phyloP scores from a whole-genome alignment of 257 asterid species.

The Linderniella brevidens region DNA sequence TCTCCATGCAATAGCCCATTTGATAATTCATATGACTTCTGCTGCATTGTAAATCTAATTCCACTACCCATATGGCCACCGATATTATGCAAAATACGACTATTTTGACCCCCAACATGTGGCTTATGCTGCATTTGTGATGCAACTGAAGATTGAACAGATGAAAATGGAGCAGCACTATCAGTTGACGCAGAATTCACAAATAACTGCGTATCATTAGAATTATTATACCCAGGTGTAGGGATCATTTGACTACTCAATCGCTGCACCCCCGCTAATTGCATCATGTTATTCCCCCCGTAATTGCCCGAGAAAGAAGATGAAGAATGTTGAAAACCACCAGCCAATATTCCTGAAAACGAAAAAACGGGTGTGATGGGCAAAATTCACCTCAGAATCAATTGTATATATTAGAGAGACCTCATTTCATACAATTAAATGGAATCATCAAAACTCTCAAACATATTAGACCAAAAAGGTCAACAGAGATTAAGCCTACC shows the following conservation, averaged over 20 bases:
- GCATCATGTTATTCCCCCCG: slow-evolving; percentile 24
- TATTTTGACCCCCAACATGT: slow-evolving; percentile 58
- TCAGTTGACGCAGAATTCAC: slow-evolving; percentile 41
- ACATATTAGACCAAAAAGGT: too few relatives aligned
- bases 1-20: slow-evolving; percentile 45
- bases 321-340: slow-evolving; percentile 58
- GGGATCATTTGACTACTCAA: slow-evolving; percentile 93
- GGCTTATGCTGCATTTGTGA: slow-evolving; percentile 76
- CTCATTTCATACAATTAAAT: too few relatives aligned
- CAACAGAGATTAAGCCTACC: slow-evolving; percentile 5
- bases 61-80: slow-evolving; percentile 70
- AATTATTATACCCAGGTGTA: slow-evolving; percentile 73
- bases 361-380: slow-evolving; percentile 11
- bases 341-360: slow-evolving; percentile 44
- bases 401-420: slow-evolving; percentile 6
- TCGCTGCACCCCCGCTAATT: slow-evolving; percentile 44
- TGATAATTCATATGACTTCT: slow-evolving; percentile 34
- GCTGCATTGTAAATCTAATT: slow-evolving; percentile 65
- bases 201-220: slow-evolving; percentile 34
- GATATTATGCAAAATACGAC: slow-evolving; percentile 62
- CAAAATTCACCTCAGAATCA: slow-evolving; percentile 11
- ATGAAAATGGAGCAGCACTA: slow-evolving; percentile 37
- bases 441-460: too few relatives aligned
- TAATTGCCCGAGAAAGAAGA: slow-evolving; percentile 50
- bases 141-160: slow-evolving; percentile 42